phyloP scores from a whole-genome alignment of 495 filamentous ascomycete genomes.

The Penicillium argentinense region DNA sequence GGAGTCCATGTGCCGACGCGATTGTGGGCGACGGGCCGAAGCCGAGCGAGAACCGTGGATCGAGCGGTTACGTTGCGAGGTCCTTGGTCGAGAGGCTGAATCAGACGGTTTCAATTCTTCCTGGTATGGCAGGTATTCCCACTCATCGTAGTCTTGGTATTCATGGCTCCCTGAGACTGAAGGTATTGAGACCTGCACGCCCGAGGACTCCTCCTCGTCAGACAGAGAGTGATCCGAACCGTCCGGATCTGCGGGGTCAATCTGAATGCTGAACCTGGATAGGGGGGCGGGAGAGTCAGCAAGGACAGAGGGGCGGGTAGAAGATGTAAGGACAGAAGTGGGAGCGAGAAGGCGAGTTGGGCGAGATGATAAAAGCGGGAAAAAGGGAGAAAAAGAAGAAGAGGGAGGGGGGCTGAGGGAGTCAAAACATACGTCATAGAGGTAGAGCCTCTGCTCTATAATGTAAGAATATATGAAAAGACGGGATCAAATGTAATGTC shows the following conservation, averaged over 20 bases:
- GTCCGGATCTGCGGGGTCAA: constrained; percentile 40
- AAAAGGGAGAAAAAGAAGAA: constrained; percentile 6
- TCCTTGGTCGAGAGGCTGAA: constrained; percentile 71
- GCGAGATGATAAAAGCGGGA: constrained; percentile 11
- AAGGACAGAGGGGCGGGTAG: constrained; percentile 31
- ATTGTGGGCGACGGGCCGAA: constrained; percentile 41
- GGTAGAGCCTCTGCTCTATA: constrained; percentile 12
- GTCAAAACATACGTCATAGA: constrained; percentile 32
- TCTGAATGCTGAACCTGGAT: constrained; percentile 51
- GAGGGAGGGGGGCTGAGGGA: constrained; percentile 1
- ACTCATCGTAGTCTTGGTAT: constrained; percentile 53
- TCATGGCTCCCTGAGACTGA: constrained; percentile 52
- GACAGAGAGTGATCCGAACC: constrained; percentile 44
- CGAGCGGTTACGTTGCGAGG: constrained; percentile 44
- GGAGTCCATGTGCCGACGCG: constrained; percentile 42
- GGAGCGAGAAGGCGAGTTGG: constrained; percentile 1
- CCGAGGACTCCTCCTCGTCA: constrained; percentile 58
- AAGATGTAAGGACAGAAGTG: constrained; percentile 1
- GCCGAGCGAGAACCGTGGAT: constrained; percentile 43
- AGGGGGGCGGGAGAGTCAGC: constrained; percentile 34
- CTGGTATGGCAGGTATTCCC: constrained; percentile 49
- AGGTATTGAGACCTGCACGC: constrained; percentile 48
- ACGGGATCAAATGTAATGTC: not conserved
- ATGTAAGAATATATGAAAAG: constrained; percentile 2
- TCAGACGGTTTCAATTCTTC: constrained; percentile 79